Conservation (phyloP, 1,139 yeast species). For the Sugiyamaella castrensis region DNA sequence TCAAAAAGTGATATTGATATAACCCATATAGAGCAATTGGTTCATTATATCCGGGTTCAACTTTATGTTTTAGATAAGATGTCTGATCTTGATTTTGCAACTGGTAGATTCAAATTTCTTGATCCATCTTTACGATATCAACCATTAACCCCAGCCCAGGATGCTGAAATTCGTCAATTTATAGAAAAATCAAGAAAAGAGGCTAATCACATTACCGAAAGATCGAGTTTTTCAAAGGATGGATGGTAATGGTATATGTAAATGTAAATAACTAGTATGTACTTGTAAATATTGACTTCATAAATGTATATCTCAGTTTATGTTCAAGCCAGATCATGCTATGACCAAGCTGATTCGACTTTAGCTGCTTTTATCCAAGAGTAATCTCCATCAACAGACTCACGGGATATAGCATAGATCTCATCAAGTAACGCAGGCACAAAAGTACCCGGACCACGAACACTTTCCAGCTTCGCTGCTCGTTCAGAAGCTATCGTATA, state of each 20-base stretch:
- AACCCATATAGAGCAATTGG: slow-evolving; percentile 80
- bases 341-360: too few species aligned
- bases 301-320: too few species aligned
- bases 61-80: slow-evolving; percentile 79
- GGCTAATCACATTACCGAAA: slow-evolving; percentile 2
- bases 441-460: slow-evolving; percentile 53
- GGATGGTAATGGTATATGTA: slow-evolving; percentile 11
- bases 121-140: slow-evolving; percentile 80
- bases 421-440: slow-evolving; percentile 47
- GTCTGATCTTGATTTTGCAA: slow-evolving; percentile 88
- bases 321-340: too few species aligned
- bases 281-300: background rate
- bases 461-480: slow-evolving; percentile 43
- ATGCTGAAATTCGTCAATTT: slow-evolving; percentile 34
- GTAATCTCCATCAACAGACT: slow-evolving; percentile 5
- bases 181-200: slow-evolving; percentile 11
- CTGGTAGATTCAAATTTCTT: slow-evolving; percentile 81
- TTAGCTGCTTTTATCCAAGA: slow-evolving; percentile 10
- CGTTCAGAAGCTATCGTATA: slow-evolving; percentile 64
- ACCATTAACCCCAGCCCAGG: slow-evolving; percentile 49
- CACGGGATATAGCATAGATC: slow-evolving; percentile 33
- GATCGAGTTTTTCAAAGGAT: slow-evolving; percentile 12
- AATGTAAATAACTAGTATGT: too few species aligned
- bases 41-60: slow-evolving; percentile 85
- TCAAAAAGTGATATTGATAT: slow-evolving; percentile 81